Percentiles rank a stretch among this genome's conserved stretches.
Evolutionary conservation across 2,329 filamentous ascomycete genomes (phyloP).

Genomic region (Nakataea oryzae): DNA sequence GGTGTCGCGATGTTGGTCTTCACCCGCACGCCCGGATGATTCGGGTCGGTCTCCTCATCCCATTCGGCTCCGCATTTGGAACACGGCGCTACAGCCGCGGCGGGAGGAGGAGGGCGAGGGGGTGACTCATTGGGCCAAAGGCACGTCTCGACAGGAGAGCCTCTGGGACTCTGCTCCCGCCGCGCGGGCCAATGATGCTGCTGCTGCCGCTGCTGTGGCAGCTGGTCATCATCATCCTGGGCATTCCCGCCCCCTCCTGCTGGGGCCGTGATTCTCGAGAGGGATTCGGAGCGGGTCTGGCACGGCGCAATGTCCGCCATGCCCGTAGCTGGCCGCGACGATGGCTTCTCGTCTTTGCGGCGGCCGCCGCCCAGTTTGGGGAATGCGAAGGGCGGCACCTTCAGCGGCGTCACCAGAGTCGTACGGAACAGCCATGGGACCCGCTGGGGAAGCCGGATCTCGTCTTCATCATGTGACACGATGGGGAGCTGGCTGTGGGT

Average conservation of each 20-base stretch:
- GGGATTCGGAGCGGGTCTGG: background rate
- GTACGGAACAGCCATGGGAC: slow-evolving; percentile 3
- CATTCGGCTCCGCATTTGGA: too few species aligned
- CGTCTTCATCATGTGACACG: background rate
- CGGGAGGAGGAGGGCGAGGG: background rate
- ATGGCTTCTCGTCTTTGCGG: background rate
- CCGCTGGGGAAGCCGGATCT: background rate
- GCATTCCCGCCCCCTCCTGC: background rate
- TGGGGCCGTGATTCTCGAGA: too few species aligned
- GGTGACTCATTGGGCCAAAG: background rate
- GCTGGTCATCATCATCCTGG: too few species aligned
- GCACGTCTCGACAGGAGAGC: slow-evolving; percentile 1
- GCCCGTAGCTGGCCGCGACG: too few species aligned
- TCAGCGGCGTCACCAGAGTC: background rate
- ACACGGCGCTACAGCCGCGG: too few species aligned
- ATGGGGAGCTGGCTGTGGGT: background rate
- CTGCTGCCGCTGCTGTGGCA: background rate
- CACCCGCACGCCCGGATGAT: background rate
- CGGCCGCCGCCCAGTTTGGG: background rate
- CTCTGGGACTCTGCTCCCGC: background rate
- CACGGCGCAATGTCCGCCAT: background rate
- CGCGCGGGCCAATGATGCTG: background rate
- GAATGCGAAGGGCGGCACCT: background rate
- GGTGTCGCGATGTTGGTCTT: slow-evolving; percentile 1
- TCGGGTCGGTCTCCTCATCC: background rate